Evolutionary conservation across 2,329 filamentous ascomycete genomes (phyloP).

Genomic region (Pseudogymnoascus sp.): DNA sequence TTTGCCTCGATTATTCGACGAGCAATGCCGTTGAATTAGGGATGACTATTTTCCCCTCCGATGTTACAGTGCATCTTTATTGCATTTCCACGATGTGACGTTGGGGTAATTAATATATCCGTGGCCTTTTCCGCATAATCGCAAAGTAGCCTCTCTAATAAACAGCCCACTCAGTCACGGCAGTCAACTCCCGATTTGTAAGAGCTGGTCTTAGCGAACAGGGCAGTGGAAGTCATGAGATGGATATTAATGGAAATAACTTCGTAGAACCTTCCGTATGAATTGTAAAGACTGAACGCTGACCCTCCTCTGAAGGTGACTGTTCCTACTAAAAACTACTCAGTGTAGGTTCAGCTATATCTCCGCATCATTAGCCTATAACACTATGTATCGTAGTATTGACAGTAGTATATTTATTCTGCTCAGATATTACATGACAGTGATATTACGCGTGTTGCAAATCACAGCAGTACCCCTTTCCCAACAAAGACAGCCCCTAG

Average conservation of each 20-base stretch:
- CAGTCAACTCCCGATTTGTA: not conserved
- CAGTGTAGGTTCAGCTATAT: too few relatives aligned
- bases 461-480: not conserved
- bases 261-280: not conserved
- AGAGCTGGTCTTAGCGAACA: not conserved
- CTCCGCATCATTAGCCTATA: too few relatives aligned
- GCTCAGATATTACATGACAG: not conserved
- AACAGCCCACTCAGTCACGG: not conserved
- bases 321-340: too few relatives aligned
- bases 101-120: not conserved
- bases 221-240: not conserved
- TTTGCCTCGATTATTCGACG: not conserved
- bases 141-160: not conserved
- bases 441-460: constrained; percentile 7
- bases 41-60: constrained; percentile 3
- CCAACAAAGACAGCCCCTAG: not conserved
- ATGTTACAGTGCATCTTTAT: not conserved
- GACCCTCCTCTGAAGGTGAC: too few relatives aligned
- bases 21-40: not conserved
- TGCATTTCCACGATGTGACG: not conserved
- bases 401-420: not conserved
- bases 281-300: not conserved
- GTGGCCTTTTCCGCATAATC: not conserved
- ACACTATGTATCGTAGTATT: not conserved
- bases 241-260: not conserved